Evolutionary conservation across 352 stramenopile genomes (phyloP).

Genomic region (Pythium sp.): DNA sequence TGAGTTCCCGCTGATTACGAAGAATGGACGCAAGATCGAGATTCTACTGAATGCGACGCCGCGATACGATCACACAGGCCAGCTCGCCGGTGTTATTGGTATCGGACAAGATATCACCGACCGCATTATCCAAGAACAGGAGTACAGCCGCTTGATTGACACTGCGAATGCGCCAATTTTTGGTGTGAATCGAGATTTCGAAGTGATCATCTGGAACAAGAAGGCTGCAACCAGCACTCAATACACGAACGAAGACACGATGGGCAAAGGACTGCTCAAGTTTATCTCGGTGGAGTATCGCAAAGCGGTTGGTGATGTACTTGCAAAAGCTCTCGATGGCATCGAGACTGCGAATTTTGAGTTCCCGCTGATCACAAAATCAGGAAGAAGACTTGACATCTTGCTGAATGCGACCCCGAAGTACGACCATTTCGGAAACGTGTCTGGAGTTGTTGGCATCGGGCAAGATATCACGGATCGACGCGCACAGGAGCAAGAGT

Average conservation of each 20-base stretch:
- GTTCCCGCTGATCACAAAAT: slow-evolving; percentile 68
- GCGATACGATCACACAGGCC: slow-evolving; percentile 43
- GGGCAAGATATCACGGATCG: slow-evolving; percentile 71
- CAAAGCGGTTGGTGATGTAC: slow-evolving; percentile 51
- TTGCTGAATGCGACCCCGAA: slow-evolving; percentile 58
- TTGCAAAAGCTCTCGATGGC: slow-evolving; percentile 51
- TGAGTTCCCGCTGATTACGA: too few species aligned
- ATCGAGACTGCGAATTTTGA: slow-evolving; percentile 72
- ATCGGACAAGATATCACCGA: slow-evolving; percentile 64
- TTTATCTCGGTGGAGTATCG: slow-evolving; percentile 67
- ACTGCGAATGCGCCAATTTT: slow-evolving; percentile 71
- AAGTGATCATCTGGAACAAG: slow-evolving; percentile 88
- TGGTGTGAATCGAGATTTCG: slow-evolving; percentile 52
- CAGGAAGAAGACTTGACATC: slow-evolving; percentile 45
- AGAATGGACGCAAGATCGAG: slow-evolving; percentile 41
- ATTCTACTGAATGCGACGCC: slow-evolving; percentile 53
- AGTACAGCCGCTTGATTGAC: slow-evolving; percentile 64
- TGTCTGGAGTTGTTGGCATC: slow-evolving; percentile 61
- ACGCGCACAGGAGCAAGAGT: slow-evolving; percentile 71
- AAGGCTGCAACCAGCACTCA: slow-evolving; percentile 79
- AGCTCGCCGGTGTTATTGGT: slow-evolving; percentile 50
- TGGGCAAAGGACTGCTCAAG: slow-evolving; percentile 55
- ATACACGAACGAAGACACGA: slow-evolving; percentile 81
- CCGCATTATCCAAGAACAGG: slow-evolving; percentile 61
- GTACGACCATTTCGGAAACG: slow-evolving; percentile 55